Evolutionary conservation across 805 yeast species (phyloP), one percentile per base, ranked within the genome.

Genomic region (Crinitomyces ghanaensis): DNA sequence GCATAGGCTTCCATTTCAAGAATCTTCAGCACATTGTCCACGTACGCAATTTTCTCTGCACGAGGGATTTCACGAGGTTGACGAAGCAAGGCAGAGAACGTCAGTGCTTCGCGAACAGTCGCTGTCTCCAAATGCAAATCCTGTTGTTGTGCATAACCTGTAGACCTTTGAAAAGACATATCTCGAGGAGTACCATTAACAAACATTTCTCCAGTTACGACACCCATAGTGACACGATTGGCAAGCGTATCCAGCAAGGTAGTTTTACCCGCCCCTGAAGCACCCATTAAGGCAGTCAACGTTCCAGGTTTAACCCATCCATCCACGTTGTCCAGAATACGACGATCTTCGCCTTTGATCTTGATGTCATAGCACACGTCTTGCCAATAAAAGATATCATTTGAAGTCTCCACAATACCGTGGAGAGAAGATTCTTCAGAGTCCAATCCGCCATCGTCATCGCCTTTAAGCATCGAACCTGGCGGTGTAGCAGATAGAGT

Each of bases 221-320:
- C 72, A 59, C 86, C 86, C 57, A 68, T 62, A 12, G 79, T 73
- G 33, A 75, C 70, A 54, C 85, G 69, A 47, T 74, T 76, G 24
- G 83, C 77, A 46, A 78, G 63, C 48, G 76, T 74, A 59, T 77
- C 79, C 45, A 77, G 61, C 38, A 77, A 60, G 5, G 85, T 77
- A 13, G 86, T 78, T 51, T 77, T 77, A 65, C 86, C 86, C 39
- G 86, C 85, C 60, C 85, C 85, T 26, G 84, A 74, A 12, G 77
- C 75, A 45, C 84, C 82, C 79, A 74, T 73, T 33, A 74, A 56
- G 4, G 91, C 91, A 33, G 88, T 80, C 50, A 80, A 59, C 30
- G 84, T 77, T 43, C 86, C 86, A 6, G 86, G 86, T 50, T 77
- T 76, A 27, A 79, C 85, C 80, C 82, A 79, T 31, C 88, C 91